Conservation (phyloP, 352 stramenopile species). For the Globisporangium ultimum region DNA sequence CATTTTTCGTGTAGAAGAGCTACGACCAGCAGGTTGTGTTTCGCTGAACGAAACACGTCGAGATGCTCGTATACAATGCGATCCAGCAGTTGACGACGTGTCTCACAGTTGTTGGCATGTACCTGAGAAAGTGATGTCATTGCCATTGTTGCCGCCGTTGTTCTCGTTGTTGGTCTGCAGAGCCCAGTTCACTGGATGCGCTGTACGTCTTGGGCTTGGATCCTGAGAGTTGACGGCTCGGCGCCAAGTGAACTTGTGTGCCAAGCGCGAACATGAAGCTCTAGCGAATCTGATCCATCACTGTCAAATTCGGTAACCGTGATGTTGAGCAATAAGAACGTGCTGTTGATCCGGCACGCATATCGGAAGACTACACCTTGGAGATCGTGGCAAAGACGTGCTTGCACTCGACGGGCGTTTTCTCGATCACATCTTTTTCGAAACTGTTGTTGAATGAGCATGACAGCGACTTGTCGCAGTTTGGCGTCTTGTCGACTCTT, state of each 20-base stretch:
- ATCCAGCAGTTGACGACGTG: constrained; percentile 17
- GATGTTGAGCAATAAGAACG: constrained; percentile 19
- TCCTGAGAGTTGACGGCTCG: constrained; percentile 16
- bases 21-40: constrained; percentile 25
- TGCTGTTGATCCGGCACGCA: constrained; percentile 23
- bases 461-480: constrained; percentile 23
- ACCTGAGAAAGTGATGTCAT: not conserved
- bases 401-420: constrained; percentile 2
- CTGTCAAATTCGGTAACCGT: constrained; percentile 26
- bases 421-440: constrained; percentile 11
- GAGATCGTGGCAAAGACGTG: constrained; percentile 4
- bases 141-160: not conserved
- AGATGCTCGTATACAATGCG: constrained; percentile 23
- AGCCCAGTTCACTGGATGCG: not conserved
- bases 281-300: constrained; percentile 12
- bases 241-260: constrained; percentile 17
- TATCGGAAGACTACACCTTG: constrained; percentile 21
- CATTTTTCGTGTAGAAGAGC: constrained; percentile 12
- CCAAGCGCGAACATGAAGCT: constrained; percentile 20
- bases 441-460: constrained; percentile 26
- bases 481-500: constrained; percentile 9
- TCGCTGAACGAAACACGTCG: constrained; percentile 30
- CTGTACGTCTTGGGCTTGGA: constrained; percentile 16
- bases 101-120: not conserved
- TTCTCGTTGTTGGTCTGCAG: not conserved